Evolutionary conservation across 140 eudicot species (phyloP), one percentile per base, ranked within the genome.

Genomic region (Ambrosia hybrid): DNA sequence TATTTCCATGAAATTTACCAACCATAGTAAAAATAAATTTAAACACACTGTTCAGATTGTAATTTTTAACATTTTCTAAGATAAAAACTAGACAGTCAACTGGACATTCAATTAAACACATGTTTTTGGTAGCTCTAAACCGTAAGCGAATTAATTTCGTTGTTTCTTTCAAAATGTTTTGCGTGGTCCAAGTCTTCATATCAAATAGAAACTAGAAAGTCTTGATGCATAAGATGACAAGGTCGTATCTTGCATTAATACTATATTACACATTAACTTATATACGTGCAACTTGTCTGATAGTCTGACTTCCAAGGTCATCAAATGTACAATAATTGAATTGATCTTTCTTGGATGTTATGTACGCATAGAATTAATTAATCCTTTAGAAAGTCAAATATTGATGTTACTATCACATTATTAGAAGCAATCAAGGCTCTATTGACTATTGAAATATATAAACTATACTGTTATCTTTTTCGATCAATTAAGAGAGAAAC

Each of bases 331-430:
- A 48, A 0, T 49, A 59, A 8, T 77, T 77, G 76, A 77, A 70
- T 61, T 30, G 34, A 30, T 70, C 71, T 69, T 61, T 70, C 45
- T 69, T 70, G 81, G 81, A 69, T 60, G 26, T 46, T 76, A 77
- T 70, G 49, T 51, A 14, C 63, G 39, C 68, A 26, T 6, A 67
- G 34, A 30, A 30, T 30, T 30, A 30, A 30, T 30, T 30, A 30
- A 30, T 30, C 34, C 34, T 30, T 30, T 30, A 30, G 34, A 76
- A 57, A 45, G 80, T 76, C 80, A 76, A 12, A 67, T 34, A 9
- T 9, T 67, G 74, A 45, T 67, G 74, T 68, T 30, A 58, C 16
- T 67, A 52, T 39, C 72, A 39, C 72, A 65, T 64, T 64, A 74
- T 76, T 67, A 57, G 69, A 76, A 43, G 45, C 39, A 68, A 2